Base-by-base conservation (phyloP, 2,329 filamentous ascomycete species). In the Cladophialophora chaetospira region DNA sequence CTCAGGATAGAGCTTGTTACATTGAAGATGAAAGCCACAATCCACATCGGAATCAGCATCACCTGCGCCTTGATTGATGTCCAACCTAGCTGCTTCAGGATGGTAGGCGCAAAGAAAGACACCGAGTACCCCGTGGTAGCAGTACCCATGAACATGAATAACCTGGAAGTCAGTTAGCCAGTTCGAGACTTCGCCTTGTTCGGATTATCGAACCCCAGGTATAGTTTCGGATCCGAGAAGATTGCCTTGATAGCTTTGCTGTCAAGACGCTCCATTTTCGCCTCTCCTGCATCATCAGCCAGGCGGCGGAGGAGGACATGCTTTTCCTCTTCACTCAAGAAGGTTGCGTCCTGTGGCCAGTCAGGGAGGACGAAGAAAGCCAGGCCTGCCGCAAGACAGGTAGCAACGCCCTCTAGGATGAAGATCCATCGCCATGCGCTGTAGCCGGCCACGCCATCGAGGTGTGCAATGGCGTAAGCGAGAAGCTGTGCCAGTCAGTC, bases 401-500 rank as follows among this genome's bases (percentile, higher is more conserved):
- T 68, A 15, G 68, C 60, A 9, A 70, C 15, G 4, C 78, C 63
- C 57, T 72, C 69, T 26, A 72, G 64, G 53, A 72, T 72, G 60
- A 73, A 72, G 42, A 72, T 70, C 69, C 70, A 72, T 43, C 67
- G 76, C 49, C 63, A 62, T 15, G 52, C 57, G 10, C 15, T 23
- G 29, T 61, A 56, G 9, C 63, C 58, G 3, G 25, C 36, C 4
- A 53, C 28, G 3, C 79, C 79, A 48, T 79, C 73, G 74, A 82
- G 79, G 66, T 77, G 74, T 66, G 73, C 73, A 31, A 82, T 80
- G 1, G 67, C 78, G 59, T 73, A 80, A 1, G 80, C 80, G 0
- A 82, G 67, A n/a, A 82, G 66, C 25, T 72, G n/a, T n/a, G n/a
- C n/a, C n/a, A n/a, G n/a, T n/a, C n/a, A n/a, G n/a, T n/a, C n/a